Percentiles rank a stretch among this genome's conserved stretches.
These are phyloP conservation scores for Yamadazyma kitorensis DNA, from an alignment of 805 yeast species.

Conservation along the genomic window DNA sequence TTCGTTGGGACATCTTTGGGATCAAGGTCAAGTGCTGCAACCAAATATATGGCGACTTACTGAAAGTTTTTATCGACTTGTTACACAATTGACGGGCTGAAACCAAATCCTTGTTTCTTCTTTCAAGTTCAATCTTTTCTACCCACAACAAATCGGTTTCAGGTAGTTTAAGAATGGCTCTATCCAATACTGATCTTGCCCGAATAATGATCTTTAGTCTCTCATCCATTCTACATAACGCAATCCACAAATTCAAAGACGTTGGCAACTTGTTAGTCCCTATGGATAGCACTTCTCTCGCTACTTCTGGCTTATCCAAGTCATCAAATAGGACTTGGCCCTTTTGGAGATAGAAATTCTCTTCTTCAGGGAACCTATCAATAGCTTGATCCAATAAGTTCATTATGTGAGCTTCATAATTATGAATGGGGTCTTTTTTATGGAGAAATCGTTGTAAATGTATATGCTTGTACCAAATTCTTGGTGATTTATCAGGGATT, in stretches of 20 bases:
- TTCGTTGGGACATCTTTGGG: conserved; percentile 48
- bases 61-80: conserved; percentile 57
- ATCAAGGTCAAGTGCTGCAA: conserved; percentile 49
- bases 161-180: conserved; percentile 55
- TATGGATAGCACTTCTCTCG: conserved; percentile 44
- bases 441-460: conserved; percentile 20
- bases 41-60: conserved; percentile 66
- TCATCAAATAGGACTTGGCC: conserved; percentile 50
- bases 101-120: conserved; percentile 40
- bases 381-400: conserved; percentile 46
- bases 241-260: conserved; percentile 52
- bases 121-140: conserved; percentile 59
- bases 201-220: conserved; percentile 41
- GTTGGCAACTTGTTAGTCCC: conserved; percentile 52
- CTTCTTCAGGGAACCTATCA: conserved; percentile 43
- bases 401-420: conserved; percentile 6
- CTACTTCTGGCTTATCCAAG: conserved; percentile 28
- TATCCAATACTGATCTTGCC: conserved; percentile 72
- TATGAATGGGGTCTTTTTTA: neutral
- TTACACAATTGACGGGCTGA: conserved; percentile 56
- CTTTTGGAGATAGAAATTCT: conserved; percentile 59
- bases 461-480: conserved; percentile 59
- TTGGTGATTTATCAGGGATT: conserved; percentile 28
- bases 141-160: conserved; percentile 53
- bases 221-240: conserved; percentile 48